Base-by-base conservation (phyloP, 768 basidiomycete genomes). In the Podaxis sp. region DNA sequence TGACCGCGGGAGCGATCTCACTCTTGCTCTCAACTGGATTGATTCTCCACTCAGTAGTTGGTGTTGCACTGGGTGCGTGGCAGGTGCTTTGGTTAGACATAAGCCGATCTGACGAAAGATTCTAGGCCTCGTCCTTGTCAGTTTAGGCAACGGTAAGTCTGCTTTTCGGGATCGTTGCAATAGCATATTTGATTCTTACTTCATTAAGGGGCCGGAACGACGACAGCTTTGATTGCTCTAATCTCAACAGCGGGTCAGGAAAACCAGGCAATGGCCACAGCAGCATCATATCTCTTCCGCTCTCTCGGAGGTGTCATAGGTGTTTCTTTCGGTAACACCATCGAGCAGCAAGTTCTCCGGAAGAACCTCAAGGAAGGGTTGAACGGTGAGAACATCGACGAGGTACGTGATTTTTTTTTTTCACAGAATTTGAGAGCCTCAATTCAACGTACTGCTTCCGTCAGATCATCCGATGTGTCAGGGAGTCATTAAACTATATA, bases 271-370 rank as follows among this genome's bases (percentile, higher is more conserved):
- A 82, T 87, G 37, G 85, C 85, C 1, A 89, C 85, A 12, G 86
- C 85, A 47, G 86, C 84, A 0, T 86, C 85, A 0, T 87, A 87
- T 70, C 83, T 89, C 40, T 88, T 88, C 76, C 83, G 86, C 40
- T 86, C 86, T 5, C 70, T 88, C 9, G 86, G 86, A 2, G 79
- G 79, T 2, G 84, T 88, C 5, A 72, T 87, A 24, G 84, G 85
- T 2, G 67, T 88, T 1, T 85, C 86, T 0, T 68, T 84, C 0
- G 82, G 82, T 6, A 86, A 83, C 57, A 82, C 85, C 0, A 67
- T 88, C 19, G 72, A 84, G 0, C 86, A 88, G 68, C 72, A 76
- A 37, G 77, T 76, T 1, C 74, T 89, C 11, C 77, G 84, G 0
- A 72, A 68, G 12, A 70, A 73, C 17, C 77, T 87, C 4, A 77